Evolutionary conservation across 768 basidiomycete species (phyloP).

Genomic region (Auricularia heimuer): DNA sequence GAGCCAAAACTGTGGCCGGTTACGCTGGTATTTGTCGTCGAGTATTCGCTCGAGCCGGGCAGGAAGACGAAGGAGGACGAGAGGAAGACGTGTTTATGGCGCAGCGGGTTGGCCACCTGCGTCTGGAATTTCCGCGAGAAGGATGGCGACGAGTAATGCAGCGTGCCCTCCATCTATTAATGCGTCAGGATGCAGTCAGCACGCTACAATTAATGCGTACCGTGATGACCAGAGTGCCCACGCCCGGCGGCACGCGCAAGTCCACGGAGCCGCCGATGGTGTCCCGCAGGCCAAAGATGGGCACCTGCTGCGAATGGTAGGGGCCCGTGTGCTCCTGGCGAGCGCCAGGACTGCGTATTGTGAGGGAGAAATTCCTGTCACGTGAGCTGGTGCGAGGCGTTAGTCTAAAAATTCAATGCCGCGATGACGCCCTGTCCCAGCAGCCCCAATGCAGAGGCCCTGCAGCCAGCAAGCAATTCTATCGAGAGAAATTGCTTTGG

Average conservation of each 20-base stretch:
- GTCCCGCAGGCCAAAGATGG: not conserved
- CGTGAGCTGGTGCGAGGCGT: not conserved
- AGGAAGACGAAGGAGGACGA: not conserved
- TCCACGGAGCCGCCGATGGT: not conserved
- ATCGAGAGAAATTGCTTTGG: too few relatives aligned
- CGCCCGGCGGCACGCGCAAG: not conserved
- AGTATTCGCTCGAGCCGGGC: not conserved
- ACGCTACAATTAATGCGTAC: not conserved
- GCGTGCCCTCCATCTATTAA: not conserved
- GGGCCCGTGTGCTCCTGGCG: not conserved
- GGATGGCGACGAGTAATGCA: not conserved
- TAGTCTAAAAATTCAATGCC: too few relatives aligned
- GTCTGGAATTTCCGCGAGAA: not conserved
- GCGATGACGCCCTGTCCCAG: too few relatives aligned
- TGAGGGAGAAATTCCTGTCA: not conserved
- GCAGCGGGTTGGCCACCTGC: not conserved
- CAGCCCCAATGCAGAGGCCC: too few relatives aligned
- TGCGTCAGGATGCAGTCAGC: not conserved
- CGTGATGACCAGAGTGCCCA: not conserved
- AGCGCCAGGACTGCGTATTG: not conserved
- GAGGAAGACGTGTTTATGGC: conserved; percentile 1
- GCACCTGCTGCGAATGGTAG: not conserved
- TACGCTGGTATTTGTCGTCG: not conserved
- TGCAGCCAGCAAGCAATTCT: too few relatives aligned
- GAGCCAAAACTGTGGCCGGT: not conserved